These are phyloP conservation scores for Trichoderma koningiopsis DNA, from an alignment of 2,329 filamentous ascomycete species.

Conservation along the genomic window DNA sequence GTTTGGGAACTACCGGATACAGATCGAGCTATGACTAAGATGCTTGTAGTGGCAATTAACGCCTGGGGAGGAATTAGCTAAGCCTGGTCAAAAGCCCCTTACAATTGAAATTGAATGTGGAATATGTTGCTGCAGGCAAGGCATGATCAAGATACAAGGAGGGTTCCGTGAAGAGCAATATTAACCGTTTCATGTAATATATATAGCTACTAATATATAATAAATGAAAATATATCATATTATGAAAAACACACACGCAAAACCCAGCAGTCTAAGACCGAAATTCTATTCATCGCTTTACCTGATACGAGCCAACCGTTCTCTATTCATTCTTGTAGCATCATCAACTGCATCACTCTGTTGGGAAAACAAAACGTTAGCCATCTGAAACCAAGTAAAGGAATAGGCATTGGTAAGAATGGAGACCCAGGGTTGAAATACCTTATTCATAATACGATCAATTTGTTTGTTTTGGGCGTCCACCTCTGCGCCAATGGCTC, in stretches of 20 bases:
- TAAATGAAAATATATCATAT: slow-evolving; percentile 6
- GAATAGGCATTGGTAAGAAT: neutral
- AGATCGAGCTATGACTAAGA: neutral
- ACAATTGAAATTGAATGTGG: neutral
- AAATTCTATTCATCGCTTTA: slow-evolving; percentile 31
- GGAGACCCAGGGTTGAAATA: slow-evolving; percentile 40
- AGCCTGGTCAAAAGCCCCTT: neutral
- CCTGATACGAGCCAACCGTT: slow-evolving; percentile 65
- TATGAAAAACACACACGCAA: neutral
- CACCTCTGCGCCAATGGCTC: slow-evolving; percentile 74
- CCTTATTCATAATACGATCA: slow-evolving; percentile 77
- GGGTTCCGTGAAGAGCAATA: neutral
- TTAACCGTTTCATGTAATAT: neutral
- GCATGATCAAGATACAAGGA: neutral
- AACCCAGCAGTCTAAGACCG: neutral
- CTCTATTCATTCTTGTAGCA: slow-evolving; percentile 76
- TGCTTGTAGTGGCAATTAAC: neutral
- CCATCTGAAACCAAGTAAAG: neutral
- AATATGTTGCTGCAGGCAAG: neutral
- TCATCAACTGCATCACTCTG: slow-evolving; percentile 84
- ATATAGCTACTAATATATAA: neutral
- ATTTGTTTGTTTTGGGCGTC: slow-evolving; percentile 75
- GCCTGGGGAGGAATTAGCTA: neutral
- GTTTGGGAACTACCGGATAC: neutral
- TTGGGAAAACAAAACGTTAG: slow-evolving; percentile 34